Evolutionary conservation across 306 rosid species (phyloP).

Genomic region (Pyrus bretschneideri): DNA sequence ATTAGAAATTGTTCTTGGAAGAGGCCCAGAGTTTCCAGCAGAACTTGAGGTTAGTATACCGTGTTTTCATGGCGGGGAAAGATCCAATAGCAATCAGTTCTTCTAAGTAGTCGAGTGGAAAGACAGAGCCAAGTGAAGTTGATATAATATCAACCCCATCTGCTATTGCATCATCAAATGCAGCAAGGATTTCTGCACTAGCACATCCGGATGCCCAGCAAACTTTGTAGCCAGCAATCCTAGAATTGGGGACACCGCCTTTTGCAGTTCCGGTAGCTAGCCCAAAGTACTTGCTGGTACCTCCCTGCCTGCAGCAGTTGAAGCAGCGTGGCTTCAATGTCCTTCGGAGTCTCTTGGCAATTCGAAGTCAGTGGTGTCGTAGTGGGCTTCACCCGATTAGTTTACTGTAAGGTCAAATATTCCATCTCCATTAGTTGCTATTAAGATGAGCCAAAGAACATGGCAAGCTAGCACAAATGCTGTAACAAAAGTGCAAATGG

Average conservation of each 20-base stretch:
- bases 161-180: slow-evolving; percentile 28
- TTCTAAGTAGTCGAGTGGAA: neutral
- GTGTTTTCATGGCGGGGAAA: slow-evolving; percentile 25
- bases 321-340: slow-evolving; percentile 31
- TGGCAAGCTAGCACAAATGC: slow-evolving; percentile 16
- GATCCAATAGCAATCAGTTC: slow-evolving; percentile 28
- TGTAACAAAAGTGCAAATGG: slow-evolving; percentile 14
- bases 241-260: slow-evolving; percentile 25
- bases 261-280: slow-evolving; percentile 24
- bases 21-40: slow-evolving; percentile 29
- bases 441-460: neutral
- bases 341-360: slow-evolving; percentile 29
- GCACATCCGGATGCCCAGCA: slow-evolving; percentile 21
- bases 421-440: neutral
- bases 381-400: slow-evolving; percentile 6
- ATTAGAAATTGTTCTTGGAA: neutral
- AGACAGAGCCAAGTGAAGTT: neutral
- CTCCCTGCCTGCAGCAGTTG: slow-evolving; percentile 29
- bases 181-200: slow-evolving; percentile 17
- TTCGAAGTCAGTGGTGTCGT: slow-evolving; percentile 15
- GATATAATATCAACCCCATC: slow-evolving; percentile 32
- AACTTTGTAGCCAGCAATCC: slow-evolving; percentile 27
- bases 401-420: slow-evolving; percentile 16
- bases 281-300: slow-evolving; percentile 23
- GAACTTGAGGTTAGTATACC: slow-evolving; percentile 22